Conservation (phyloP, 768 basidiomycete species). For the Termitomyces sp. region DNA sequence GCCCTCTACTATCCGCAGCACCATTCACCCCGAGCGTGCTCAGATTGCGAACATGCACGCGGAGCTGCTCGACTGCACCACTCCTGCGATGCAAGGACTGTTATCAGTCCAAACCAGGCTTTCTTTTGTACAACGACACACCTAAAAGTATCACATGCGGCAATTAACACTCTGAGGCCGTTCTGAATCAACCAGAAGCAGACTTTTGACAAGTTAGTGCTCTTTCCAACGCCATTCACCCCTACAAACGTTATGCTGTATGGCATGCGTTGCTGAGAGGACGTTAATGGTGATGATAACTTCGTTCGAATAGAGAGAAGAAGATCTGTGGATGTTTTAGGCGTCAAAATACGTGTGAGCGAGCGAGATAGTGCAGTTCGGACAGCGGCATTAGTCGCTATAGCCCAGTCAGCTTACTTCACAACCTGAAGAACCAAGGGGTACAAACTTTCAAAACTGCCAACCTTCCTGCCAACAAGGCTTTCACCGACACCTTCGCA, state of each 20-base stretch:
- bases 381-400: slow-evolving; percentile 84
- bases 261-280: slow-evolving; percentile 74
- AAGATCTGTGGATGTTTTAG: slow-evolving; percentile 96
- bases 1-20: slow-evolving; percentile 60
- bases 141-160: slow-evolving; percentile 98
- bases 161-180: slow-evolving; percentile 86
- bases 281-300: slow-evolving; percentile 64
- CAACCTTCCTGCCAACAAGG: slow-evolving; percentile 86
- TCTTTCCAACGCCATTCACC: slow-evolving; percentile 98
- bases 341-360: slow-evolving; percentile 90
- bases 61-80: slow-evolving; percentile 95
- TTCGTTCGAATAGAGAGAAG: slow-evolving; percentile 91
- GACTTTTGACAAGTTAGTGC: slow-evolving; percentile 96
- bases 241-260: slow-evolving; percentile 97
- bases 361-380: slow-evolving; percentile 78
- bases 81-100: slow-evolving; percentile 43
- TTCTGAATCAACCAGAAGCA: slow-evolving; percentile 99
- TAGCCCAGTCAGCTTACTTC: slow-evolving; percentile 8
- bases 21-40: slow-evolving; percentile 76
- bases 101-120: not conserved
- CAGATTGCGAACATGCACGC: slow-evolving; percentile 94
- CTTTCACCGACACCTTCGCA: slow-evolving; percentile 92
- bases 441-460: slow-evolving; percentile 78
- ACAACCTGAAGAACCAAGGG: slow-evolving; percentile 4
- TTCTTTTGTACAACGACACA: slow-evolving; percentile 24